A percentile compares a stretch with the other conserved stretches of the same genome.
These are phyloP conservation scores for Flagelloscypha sp. DNA, from an alignment of 768 basidiomycete genomes.

Conservation along the genomic window DNA sequence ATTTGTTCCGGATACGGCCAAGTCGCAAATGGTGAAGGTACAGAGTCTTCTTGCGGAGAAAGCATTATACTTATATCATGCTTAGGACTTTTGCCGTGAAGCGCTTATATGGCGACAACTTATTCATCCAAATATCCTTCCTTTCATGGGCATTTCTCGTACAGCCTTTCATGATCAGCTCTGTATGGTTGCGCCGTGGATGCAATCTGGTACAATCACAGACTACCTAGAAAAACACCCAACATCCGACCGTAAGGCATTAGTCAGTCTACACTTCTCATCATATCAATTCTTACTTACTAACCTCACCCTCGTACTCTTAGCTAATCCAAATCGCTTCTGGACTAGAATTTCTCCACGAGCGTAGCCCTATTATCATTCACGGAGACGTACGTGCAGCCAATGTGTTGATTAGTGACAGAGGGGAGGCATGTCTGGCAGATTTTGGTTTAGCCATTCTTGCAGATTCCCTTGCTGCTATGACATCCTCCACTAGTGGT, in stretches of 20 bases:
- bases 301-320: too few species aligned
- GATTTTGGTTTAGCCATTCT: constrained; percentile 4
- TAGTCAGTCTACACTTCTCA: too few species aligned
- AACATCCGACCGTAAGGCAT: too few species aligned
- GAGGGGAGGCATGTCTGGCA: constrained; percentile 1
- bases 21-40: constrained; percentile 5
- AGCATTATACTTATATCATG: not conserved
- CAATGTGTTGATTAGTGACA: constrained; percentile 1
- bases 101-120: constrained; percentile 21
- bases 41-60: constrained; percentile 6
- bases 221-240: constrained; percentile 13
- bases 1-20: constrained; percentile 5
- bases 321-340: constrained; percentile 15
- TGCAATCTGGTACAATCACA: constrained; percentile 18
- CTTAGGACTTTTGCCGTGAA: constrained; percentile 20
- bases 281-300: too few species aligned
- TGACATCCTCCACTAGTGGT: constrained; percentile 3
- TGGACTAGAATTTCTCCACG: constrained; percentile 17
- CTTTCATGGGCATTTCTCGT: constrained; percentile 19
- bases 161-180: constrained; percentile 15
- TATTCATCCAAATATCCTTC: constrained; percentile 19
- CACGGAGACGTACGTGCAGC: constrained; percentile 15
- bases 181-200: constrained; percentile 24
- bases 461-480: not conserved
- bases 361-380: constrained; percentile 10